phyloP scores from a whole-genome alignment of 2,329 filamentous ascomycete genomes.

The Fusarium sp. region DNA sequence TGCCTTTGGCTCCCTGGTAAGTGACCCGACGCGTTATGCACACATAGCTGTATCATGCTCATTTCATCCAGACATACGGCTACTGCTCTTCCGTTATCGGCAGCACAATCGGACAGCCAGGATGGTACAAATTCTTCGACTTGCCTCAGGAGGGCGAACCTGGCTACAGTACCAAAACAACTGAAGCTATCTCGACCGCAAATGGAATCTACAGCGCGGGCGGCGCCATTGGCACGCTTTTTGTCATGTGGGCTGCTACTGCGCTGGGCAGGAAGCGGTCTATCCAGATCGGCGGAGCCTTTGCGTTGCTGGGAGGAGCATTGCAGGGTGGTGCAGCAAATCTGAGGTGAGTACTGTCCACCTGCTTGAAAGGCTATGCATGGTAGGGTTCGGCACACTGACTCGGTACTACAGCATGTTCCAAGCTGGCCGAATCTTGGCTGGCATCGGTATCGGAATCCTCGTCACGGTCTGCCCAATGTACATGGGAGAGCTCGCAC shows the following conservation, averaged over 20 bases:
- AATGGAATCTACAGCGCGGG: slow-evolving; percentile 60
- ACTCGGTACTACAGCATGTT: slow-evolving; percentile 34
- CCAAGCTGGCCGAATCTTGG: slow-evolving; percentile 55
- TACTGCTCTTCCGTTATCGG: slow-evolving; percentile 60
- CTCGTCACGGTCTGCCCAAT: slow-evolving; percentile 48
- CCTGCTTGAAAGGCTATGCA: rapidly evolving
- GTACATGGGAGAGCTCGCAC: slow-evolving; percentile 46
- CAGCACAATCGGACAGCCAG: slow-evolving; percentile 61
- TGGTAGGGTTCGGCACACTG: rapidly evolving
- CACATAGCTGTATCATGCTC: rapidly evolving
- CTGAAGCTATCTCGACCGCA: slow-evolving; percentile 56
- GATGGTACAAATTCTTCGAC: slow-evolving; percentile 60
- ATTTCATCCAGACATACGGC: slow-evolving; percentile 54
- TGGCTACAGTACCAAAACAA: slow-evolving; percentile 56
- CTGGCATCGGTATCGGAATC: slow-evolving; percentile 53
- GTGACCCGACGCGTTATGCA: background rate
- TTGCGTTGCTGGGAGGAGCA: slow-evolving; percentile 56
- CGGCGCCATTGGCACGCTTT: slow-evolving; percentile 56
- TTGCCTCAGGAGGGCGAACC: slow-evolving; percentile 55
- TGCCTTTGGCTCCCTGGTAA: slow-evolving; percentile 44
- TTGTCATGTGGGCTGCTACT: slow-evolving; percentile 59
- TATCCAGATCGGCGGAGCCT: slow-evolving; percentile 56
- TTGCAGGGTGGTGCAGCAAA: slow-evolving; percentile 56
- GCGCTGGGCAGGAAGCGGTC: slow-evolving; percentile 52
- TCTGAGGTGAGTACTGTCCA: slow-evolving; percentile 45